These are phyloP conservation scores for Globisporangium parvum DNA, from an alignment of 352 stramenopile species.

Conservation along the genomic window DNA sequence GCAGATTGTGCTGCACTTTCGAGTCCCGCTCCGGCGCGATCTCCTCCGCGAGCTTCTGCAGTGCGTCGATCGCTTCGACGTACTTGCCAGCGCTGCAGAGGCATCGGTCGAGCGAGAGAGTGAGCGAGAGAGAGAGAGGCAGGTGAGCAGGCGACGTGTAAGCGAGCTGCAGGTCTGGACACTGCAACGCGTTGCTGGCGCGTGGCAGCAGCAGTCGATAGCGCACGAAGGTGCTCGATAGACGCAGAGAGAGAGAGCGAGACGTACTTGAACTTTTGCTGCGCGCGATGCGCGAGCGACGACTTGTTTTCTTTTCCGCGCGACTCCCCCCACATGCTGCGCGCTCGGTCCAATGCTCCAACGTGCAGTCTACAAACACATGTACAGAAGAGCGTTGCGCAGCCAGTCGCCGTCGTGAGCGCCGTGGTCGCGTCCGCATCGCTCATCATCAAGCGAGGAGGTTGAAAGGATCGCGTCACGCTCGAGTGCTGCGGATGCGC, in stretches of 20 bases:
- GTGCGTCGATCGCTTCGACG: slow-evolving; percentile 73
- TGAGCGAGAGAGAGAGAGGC: not conserved
- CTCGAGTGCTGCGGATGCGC: not conserved
- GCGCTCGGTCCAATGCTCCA: not conserved
- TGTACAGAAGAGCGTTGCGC: not conserved
- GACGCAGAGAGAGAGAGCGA: not conserved
- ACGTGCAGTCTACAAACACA: not conserved
- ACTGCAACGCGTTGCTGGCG: too few species aligned
- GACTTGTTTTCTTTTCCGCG: slow-evolving; percentile 81
- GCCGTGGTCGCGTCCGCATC: too few species aligned
- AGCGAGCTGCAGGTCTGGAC: too few species aligned
- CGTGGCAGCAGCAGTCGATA: not conserved
- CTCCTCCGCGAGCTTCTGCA: slow-evolving; percentile 81
- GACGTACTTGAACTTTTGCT: slow-evolving; percentile 86
- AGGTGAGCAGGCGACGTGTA: too few species aligned
- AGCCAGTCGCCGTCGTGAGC: too few species aligned
- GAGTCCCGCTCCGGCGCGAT: slow-evolving; percentile 66
- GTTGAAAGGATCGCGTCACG: too few species aligned
- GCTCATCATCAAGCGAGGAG: too few species aligned
- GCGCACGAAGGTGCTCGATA: not conserved
- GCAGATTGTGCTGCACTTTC: slow-evolving; percentile 84
- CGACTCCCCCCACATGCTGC: slow-evolving; percentile 54
- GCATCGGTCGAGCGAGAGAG: too few species aligned
- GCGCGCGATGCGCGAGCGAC: slow-evolving; percentile 76
- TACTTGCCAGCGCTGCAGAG: slow-evolving; percentile 76